Evolutionary conservation across 345 rosid genomes (phyloP).

Genomic region (Rhodomyrtus tomentosa): DNA sequence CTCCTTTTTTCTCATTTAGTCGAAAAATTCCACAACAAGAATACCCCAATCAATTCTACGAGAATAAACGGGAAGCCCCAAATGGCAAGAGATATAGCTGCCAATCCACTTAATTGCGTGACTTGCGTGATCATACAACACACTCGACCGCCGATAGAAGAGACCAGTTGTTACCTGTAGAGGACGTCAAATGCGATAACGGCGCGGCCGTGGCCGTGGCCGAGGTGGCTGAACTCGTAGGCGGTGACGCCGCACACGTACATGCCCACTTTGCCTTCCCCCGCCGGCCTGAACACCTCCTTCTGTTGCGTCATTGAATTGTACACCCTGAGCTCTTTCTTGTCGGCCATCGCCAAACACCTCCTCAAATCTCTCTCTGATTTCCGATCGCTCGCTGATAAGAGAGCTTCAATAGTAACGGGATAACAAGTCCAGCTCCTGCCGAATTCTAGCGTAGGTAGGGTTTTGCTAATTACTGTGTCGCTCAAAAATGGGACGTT

Average conservation of each 20-base stretch:
- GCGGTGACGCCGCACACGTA: slow-evolving; percentile 92
- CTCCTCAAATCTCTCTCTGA: neutral
- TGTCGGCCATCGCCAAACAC: neutral
- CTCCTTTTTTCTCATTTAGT: neutral
- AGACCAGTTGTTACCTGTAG: slow-evolving; percentile 30
- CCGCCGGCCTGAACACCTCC: slow-evolving; percentile 40
- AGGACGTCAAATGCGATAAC: slow-evolving; percentile 76
- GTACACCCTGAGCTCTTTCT: slow-evolving; percentile 34
- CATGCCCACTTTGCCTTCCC: slow-evolving; percentile 53
- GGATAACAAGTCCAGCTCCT: neutral
- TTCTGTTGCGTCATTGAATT: slow-evolving; percentile 60
- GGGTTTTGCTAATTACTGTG: neutral
- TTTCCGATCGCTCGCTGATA: neutral
- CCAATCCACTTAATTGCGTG: neutral
- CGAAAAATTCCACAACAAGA: neutral
- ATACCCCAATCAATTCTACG: neutral
- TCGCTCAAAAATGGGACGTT: neutral
- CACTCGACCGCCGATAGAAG: neutral
- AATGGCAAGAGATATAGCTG: neutral
- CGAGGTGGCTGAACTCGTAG: slow-evolving; percentile 81
- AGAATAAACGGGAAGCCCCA: neutral
- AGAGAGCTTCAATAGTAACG: neutral
- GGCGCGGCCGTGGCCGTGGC: slow-evolving; percentile 90
- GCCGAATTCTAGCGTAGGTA: neutral
- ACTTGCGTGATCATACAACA: neutral